Evolutionary conservation across 805 yeast species (phyloP).

Genomic region (Grigorovia jiainica): DNA sequence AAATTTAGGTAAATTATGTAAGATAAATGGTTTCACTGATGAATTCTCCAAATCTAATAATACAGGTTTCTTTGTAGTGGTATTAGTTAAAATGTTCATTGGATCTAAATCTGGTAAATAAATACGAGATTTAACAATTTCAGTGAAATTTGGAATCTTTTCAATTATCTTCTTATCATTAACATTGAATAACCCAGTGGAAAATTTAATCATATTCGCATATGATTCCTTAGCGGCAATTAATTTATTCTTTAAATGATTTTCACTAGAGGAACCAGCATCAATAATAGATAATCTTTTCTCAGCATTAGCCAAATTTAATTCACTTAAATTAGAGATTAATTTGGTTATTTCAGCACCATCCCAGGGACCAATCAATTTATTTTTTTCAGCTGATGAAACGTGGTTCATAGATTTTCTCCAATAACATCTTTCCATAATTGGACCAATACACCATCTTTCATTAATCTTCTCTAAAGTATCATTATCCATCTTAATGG

Average conservation of each 20-base stretch:
- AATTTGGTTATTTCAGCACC: conserved; percentile 37
- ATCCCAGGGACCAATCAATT: conserved; percentile 63
- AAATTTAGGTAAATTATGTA: conserved; percentile 72
- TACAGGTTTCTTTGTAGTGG: conserved; percentile 32
- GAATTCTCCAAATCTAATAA: conserved; percentile 81
- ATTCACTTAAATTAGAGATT: conserved; percentile 50
- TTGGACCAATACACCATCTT: conserved; percentile 90
- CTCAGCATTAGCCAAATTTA: conserved; percentile 55
- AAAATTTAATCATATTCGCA: conserved; percentile 46
- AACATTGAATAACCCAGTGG: conserved; percentile 46
- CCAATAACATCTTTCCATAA: conserved; percentile 70
- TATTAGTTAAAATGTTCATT: conserved; percentile 60
- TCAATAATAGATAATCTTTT: conserved; percentile 36
- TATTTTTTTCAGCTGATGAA: not conserved
- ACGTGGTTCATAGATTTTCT: conserved; percentile 42
- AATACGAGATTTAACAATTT: conserved; percentile 63
- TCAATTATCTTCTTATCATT: conserved; percentile 29
- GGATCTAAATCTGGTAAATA: conserved; percentile 85
- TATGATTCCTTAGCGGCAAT: conserved; percentile 50
- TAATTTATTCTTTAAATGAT: conserved; percentile 33
- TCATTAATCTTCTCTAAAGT: conserved; percentile 6
- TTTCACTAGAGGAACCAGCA: conserved; percentile 7
- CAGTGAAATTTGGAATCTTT: conserved; percentile 51
- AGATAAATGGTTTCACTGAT: conserved; percentile 69
- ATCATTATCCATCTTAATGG: not conserved